phyloP scores from a whole-genome alignment of 768 basidiomycete species.

The Tephrocybe sp. region DNA sequence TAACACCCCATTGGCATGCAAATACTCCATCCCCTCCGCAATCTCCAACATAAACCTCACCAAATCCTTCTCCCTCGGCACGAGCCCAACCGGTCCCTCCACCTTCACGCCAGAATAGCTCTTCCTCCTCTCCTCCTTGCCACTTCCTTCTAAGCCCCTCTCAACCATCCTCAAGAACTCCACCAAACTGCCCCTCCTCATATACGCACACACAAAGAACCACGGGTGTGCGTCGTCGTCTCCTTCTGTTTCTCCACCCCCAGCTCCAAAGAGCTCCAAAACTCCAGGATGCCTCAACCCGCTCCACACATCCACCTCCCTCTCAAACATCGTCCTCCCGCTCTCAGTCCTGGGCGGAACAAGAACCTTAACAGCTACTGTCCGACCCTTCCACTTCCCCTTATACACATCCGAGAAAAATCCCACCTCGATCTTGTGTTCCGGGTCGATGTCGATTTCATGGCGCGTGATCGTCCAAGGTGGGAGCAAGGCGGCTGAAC shows the following conservation, averaged over 20 bases:
- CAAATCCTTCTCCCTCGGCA: slow-evolving; percentile 34
- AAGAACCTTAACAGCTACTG: slow-evolving; percentile 75
- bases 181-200: slow-evolving; percentile 63
- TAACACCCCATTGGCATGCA: slow-evolving; percentile 66
- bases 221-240: no score
- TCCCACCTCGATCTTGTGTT: slow-evolving; percentile 72
- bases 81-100: slow-evolving; percentile 4
- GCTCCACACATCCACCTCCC: slow-evolving; percentile 75
- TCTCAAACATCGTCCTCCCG: slow-evolving; percentile 62
- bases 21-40: slow-evolving; percentile 78
- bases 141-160: slow-evolving; percentile 8
- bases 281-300: slow-evolving; percentile 68
- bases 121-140: no score
- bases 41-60: slow-evolving; percentile 71
- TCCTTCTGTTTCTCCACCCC: slow-evolving; percentile 60
- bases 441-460: slow-evolving; percentile 75
- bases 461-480: slow-evolving; percentile 80
- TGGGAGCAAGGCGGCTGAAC: slow-evolving; percentile 51
- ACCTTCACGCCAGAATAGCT: slow-evolving; percentile 9
- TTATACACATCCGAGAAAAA: slow-evolving; percentile 78
- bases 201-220: slow-evolving; percentile 79
- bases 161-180: slow-evolving; percentile 49
- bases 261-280: slow-evolving; percentile 73
- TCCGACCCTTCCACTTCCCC: slow-evolving; percentile 68
- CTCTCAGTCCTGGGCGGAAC: slow-evolving; percentile 62